Evolutionary conservation across 768 basidiomycete genomes (phyloP), one percentile per base, ranked within the genome.

Genomic region (Boletus tylopilopsis): DNA sequence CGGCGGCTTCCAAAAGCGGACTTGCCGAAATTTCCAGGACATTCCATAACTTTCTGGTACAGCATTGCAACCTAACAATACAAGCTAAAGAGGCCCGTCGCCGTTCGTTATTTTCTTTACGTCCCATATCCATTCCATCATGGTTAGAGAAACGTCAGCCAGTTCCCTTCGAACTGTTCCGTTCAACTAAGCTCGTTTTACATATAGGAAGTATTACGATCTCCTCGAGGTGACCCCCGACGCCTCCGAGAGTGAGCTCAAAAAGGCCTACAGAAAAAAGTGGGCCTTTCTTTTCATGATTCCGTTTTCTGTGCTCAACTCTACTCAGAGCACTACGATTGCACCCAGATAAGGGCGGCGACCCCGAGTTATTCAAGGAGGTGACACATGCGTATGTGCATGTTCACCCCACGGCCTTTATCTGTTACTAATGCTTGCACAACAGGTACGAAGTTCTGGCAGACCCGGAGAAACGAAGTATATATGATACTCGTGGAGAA

Each of bases 241-340:
- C 59, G 91, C 88, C 29, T 85, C 84, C 35, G 94, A 95, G 51
- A 63, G 76, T 40, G 93, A 94, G 46, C 81, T 95, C 63, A 95
- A 94, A 78, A 94, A 94, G 68, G 93, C 93, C 25, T 95, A 94
- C 75, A 87, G 91, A 60, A 94, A 93, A 74, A 93, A 92, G 91
- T 92, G 55, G 24, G 68, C 53, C 15, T 18, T 5, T 18, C 18
- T 15, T 27, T n/a, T 23, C 39, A 36, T 40, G 47, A 24, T 51
- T 15, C n/a, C 30, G 34, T 42, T 34, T 35, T 29, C 43, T 34
- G 23, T 36, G 37, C 48, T 53, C 21, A 54, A 43, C 21, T 44
- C 57, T 46, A 46, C 18, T 35, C 50, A 94, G 91, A 69, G 91
- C 91, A 10, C 70, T 94, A 43, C 81, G 87, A 49, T 71, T 92